Evolutionary conservation across 495 filamentous ascomycete genomes (phyloP), one percentile per base, ranked within the genome.

Genomic region (Cudoniella acicularis): DNA sequence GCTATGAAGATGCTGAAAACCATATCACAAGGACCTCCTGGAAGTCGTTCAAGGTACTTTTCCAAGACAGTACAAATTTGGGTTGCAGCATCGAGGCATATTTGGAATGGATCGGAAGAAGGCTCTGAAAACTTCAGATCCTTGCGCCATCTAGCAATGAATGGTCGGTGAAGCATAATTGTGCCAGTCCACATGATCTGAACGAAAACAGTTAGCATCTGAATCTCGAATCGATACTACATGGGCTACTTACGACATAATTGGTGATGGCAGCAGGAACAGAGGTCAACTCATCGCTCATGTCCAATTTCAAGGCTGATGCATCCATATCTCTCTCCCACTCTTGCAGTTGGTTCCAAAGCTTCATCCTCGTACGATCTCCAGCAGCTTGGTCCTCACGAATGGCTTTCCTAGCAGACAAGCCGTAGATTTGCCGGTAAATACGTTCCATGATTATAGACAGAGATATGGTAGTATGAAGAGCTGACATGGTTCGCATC

Each of bases 231-330:
- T 13, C 18, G 26, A 54, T 13, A 13, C 20, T 30, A 10, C 17
- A 9, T 2, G 16, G n/a, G 8, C 17, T 2, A 62, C 64, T 49
- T 57, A 60, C 64, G 17, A 66, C 60, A 54, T 60, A 60, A 20
- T 66, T 66, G 21, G 64, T 67, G 30, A 67, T 49, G 2, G 48
- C 30, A 6, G 48, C 61, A 27, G 64, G 64, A 0, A 58, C 49
- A 41, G 57, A 60, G n/a, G 45, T 55, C 4, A 61, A 43, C 2
- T 54, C n/a, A 8, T 54, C 45, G 23, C 47, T 60, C 24, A 64
- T 13, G 52, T 67, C 64, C 16, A 67, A 42, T 24, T 49, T 61
- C 54, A 67, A 49, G n/a, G 64, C 59, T 2, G 64, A 67, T 23
- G 23, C 45, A 17, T 61, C 61, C 27, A 67, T 47, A 20, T 58